A percentile compares a stretch with the other conserved stretches of the same genome.
Evolutionary conservation across 305 asterid genomes (phyloP).

Genomic region (Ajuga reptans): DNA sequence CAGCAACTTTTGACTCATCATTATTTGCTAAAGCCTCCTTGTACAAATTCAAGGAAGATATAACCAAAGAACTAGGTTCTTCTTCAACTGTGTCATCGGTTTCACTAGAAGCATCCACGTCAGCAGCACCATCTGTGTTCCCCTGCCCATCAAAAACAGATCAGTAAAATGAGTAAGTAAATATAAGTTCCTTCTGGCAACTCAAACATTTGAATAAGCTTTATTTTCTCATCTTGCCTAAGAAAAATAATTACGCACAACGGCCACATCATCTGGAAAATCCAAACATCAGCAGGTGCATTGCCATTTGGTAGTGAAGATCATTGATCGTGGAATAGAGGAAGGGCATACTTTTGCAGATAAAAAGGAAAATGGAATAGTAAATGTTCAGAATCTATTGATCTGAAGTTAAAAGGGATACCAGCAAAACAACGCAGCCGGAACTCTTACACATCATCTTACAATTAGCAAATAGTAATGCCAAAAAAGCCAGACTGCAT

Average conservation of each 20-base stretch:
- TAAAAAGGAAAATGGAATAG: not conserved
- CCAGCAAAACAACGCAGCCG: not conserved
- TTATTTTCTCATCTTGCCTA: not conserved
- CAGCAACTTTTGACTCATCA: conserved; percentile 51
- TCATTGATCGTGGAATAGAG: not conserved
- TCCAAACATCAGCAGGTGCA: not conserved
- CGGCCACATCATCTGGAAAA: not conserved
- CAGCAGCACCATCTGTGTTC: conserved; percentile 31
- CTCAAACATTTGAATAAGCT: not conserved
- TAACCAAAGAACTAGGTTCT: conserved; percentile 40
- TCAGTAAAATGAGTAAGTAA: not conserved
- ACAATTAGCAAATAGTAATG: not conserved
- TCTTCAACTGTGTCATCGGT: conserved; percentile 32
- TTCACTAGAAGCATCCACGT: conserved; percentile 34
- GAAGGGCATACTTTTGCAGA: not conserved
- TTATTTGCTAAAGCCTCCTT: conserved; percentile 59
- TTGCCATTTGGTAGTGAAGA: not conserved
- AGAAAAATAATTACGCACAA: not conserved
- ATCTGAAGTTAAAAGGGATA: not conserved
- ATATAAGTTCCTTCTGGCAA: not conserved
- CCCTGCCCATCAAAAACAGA: conserved; percentile 35
- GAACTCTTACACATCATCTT: not conserved
- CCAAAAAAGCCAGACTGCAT: not conserved
- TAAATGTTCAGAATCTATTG: not conserved
- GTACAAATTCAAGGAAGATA: conserved; percentile 45